Evolutionary conservation across 73 alveolate genomes (phyloP), one percentile per base, ranked within the genome.

Genomic region (Uronychia setigera): DNA sequence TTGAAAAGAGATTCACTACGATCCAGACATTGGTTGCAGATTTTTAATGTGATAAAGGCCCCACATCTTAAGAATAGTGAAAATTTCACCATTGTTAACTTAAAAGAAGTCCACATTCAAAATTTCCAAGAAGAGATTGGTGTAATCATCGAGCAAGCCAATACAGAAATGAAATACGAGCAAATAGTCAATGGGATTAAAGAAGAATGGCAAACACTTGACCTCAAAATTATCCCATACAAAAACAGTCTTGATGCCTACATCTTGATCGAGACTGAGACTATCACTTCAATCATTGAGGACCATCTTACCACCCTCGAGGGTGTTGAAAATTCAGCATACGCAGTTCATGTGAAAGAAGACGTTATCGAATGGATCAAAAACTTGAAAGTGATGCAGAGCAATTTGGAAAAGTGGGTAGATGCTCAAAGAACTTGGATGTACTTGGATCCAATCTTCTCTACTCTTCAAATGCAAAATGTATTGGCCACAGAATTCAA

Each of bases 21-120:
- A 85, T 85, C 88, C 26, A 35, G 97, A 34, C 97, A 93, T 77
- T 93, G 97, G 95, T 74, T 82, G n/a, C 80, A 85, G 90, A 93
- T 93, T 25, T 93, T 93, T 59, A 86, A 87, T 31, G 28, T 93
- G 30, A 93, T 93, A 25, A 93, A 93, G 74, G 94, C 94, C 9
- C 97, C 97, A 0, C 95, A 93, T 31, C 79, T 93, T n/a, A 89
- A 85, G 81, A 93, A 85, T 60, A 76, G 90, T 1, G 60, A 29
- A 19, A 91, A 46, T 25, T 93, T 93, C 78, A 93, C 94, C 1
- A 81, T 93, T 26, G 87, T 89, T 33, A 88, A 93, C 78, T 83
- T 93, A 25, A 93, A 90, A 86, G 97, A 93, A 67, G 94, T 82
- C 31, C 91, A 87, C 80, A 82, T 93, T 57, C 78, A 81, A 57